Evolutionary conservation across 768 basidiomycete genomes (phyloP).

Genomic region (Termitomyces bulborhizus): DNA sequence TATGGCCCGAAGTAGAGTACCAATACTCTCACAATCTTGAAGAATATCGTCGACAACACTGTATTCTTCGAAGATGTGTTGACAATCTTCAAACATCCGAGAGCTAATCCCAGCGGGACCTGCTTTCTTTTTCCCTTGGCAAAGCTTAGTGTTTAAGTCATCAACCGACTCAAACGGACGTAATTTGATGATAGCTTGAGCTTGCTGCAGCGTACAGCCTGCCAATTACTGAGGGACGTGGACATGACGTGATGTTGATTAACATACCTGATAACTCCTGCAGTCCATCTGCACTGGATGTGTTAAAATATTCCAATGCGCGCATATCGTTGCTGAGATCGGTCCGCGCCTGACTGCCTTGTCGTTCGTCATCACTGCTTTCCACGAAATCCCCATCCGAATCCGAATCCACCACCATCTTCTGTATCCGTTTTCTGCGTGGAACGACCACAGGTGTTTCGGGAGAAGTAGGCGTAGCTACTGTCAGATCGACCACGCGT

Average conservation of each 20-base stretch:
- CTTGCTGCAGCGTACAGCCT: constrained; percentile 83
- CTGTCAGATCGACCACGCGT: constrained; percentile 28
- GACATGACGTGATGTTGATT: background rate
- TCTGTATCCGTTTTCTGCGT: constrained; percentile 49
- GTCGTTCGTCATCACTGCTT: constrained; percentile 36
- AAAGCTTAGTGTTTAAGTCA: constrained; percentile 70
- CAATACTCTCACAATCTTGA: constrained; percentile 83
- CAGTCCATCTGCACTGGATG: constrained; percentile 51
- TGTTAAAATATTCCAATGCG: constrained; percentile 67
- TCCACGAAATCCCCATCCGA: constrained; percentile 51
- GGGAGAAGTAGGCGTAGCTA: constrained; percentile 24
- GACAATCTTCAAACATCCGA: constrained; percentile 87
- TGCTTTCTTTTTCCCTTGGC: constrained; percentile 83
- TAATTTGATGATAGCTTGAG: constrained; percentile 65
- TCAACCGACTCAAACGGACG: constrained; percentile 77
- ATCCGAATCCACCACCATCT: constrained; percentile 62
- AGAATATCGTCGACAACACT: constrained; percentile 85
- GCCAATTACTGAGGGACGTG: background rate
- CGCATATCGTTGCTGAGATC: constrained; percentile 37
- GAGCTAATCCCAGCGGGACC: constrained; percentile 80
- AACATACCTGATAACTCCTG: constrained; percentile 70
- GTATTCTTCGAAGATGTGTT: constrained; percentile 78
- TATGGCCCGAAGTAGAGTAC: constrained; percentile 60
- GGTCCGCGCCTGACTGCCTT: constrained; percentile 23
- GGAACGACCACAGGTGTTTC: constrained; percentile 33